These are phyloP conservation scores for Neurospora pannonica DNA, from an alignment of 495 filamentous ascomycete genomes.

Conservation along the genomic window DNA sequence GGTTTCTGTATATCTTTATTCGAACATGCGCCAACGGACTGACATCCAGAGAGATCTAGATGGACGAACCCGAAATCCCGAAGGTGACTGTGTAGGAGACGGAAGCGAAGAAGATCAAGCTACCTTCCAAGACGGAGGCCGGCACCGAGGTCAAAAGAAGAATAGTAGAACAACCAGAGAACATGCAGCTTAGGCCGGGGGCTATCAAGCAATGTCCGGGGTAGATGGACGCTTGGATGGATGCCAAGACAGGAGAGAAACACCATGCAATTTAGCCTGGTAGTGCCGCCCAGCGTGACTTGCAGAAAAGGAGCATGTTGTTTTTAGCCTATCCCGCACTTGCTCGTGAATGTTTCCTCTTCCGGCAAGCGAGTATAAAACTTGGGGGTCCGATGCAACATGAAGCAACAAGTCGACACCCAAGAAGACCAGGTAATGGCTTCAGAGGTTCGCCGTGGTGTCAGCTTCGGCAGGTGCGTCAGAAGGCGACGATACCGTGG, in stretches of 20 bases:
- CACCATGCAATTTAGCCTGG: conserved; percentile 1
- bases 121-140: neutral
- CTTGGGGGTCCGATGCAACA: neutral
- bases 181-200: neutral
- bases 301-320: neutral
- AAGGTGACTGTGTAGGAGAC: neutral
- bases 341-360: neutral
- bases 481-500: neutral
- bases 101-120: neutral
- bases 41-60: neutral
- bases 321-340: conserved; percentile 2
- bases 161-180: neutral
- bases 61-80: neutral
- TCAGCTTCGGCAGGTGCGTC: conserved; percentile 1
- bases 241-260: neutral
- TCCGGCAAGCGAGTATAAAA: neutral
- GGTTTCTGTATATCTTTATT: neutral
- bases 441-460: neutral
- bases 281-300: neutral
- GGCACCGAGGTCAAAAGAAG: neutral
- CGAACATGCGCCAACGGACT: neutral
- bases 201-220: neutral
- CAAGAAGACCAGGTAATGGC: neutral
- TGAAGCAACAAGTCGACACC: neutral
- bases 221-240: neutral